A percentile compares a stretch with the other conserved stretches of the same genome.
Evolutionary conservation across 2,329 filamentous ascomycete species (phyloP).

Genomic region (Colletotrichum trifolii): DNA sequence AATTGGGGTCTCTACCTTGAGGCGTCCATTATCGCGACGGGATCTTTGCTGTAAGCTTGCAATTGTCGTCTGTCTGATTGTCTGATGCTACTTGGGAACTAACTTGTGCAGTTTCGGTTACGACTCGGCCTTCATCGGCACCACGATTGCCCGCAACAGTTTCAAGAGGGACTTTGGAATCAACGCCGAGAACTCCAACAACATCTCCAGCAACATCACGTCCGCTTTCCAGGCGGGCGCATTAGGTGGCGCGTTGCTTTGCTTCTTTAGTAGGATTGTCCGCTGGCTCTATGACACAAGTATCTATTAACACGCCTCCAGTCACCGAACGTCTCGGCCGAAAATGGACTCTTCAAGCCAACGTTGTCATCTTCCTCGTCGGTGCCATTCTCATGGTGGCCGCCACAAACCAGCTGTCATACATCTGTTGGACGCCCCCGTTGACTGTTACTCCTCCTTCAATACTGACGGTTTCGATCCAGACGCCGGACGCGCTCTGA

Average conservation of each 20-base stretch:
- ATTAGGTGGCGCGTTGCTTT: constrained; percentile 63
- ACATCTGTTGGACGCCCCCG: constrained; percentile 48
- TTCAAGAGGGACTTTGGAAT: constrained; percentile 57
- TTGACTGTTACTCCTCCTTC: too few relatives aligned
- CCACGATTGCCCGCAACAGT: constrained; percentile 60
- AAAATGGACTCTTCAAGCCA: constrained; percentile 61
- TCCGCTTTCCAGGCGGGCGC: constrained; percentile 60
- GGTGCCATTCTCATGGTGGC: constrained; percentile 57
- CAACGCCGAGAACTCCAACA: constrained; percentile 42
- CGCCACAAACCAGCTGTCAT: constrained; percentile 51
- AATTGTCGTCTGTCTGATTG: background rate
- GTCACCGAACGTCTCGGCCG: constrained; percentile 60
- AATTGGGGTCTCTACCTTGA: constrained; percentile 63
- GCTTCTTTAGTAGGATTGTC: constrained; percentile 48
- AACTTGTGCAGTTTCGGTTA: constrained; percentile 57
- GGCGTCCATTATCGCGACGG: constrained; percentile 59
- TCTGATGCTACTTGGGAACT: background rate
- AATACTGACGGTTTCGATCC: background rate
- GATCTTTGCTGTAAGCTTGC: constrained; percentile 50
- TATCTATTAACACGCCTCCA: background rate
- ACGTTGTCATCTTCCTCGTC: constrained; percentile 56
- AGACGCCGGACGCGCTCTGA: constrained; percentile 63
- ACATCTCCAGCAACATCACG: constrained; percentile 56
- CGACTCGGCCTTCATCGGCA: constrained; percentile 65
- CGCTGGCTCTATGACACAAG: constrained; percentile 7